Evolutionary conservation across 2,329 filamentous ascomycete genomes (phyloP).

Genomic region (Penicillium brevicompactum): DNA sequence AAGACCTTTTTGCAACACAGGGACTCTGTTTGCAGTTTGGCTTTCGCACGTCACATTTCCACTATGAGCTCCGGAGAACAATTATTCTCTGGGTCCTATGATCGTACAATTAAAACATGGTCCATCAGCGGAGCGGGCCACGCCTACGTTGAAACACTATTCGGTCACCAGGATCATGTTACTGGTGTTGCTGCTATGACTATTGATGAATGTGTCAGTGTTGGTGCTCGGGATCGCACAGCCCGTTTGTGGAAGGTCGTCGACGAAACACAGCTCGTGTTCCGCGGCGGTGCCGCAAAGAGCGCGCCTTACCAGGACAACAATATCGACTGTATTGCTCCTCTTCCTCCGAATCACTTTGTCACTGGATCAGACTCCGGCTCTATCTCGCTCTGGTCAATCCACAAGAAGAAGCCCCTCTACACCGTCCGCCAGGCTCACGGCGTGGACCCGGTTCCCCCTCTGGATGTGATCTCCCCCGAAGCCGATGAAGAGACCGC

Average conservation of each 20-base stretch:
- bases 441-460: slow-evolving; percentile 74
- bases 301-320: slow-evolving; percentile 66
- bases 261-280: slow-evolving; percentile 93
- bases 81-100: slow-evolving; percentile 85
- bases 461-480: slow-evolving; percentile 71
- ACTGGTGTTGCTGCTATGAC: slow-evolving; percentile 80
- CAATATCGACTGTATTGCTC: slow-evolving; percentile 87
- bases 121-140: slow-evolving; percentile 75
- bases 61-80: slow-evolving; percentile 67
- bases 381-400: slow-evolving; percentile 80
- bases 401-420: slow-evolving; percentile 92
- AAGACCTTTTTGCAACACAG: slow-evolving; percentile 90
- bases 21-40: slow-evolving; percentile 80
- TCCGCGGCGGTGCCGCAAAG: slow-evolving; percentile 70
- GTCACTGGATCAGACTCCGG: slow-evolving; percentile 94
- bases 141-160: slow-evolving; percentile 92
- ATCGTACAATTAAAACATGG: slow-evolving; percentile 95
- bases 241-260: slow-evolving; percentile 94
- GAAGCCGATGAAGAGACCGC: slow-evolving; percentile 64
- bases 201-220: slow-evolving; percentile 86
- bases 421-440: slow-evolving; percentile 79
- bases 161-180: slow-evolving; percentile 92
- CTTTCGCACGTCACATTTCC: slow-evolving; percentile 76
- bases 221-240: slow-evolving; percentile 87
- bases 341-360: slow-evolving; percentile 88